phyloP scores from a whole-genome alignment of 1,284 basidiomycete species.

The Trichosporon sp. region DNA sequence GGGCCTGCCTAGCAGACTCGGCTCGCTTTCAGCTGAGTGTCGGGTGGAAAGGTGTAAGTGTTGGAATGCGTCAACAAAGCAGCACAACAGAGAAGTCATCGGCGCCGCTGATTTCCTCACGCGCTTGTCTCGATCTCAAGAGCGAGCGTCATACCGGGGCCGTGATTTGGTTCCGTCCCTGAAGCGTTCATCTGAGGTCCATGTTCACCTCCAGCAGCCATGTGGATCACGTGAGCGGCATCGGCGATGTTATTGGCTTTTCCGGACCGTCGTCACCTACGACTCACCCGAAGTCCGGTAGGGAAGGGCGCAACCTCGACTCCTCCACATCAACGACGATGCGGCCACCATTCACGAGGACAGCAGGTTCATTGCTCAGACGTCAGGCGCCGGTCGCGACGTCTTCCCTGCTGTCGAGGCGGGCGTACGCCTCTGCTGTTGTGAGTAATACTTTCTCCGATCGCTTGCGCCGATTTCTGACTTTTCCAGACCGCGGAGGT shows the following conservation, averaged over 20 bases:
- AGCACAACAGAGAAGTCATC: neutral
- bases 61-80: neutral
- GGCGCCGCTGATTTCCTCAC: neutral
- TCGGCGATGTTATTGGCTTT: neutral
- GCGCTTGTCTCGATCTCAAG: neutral
- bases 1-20: constrained; percentile 12
- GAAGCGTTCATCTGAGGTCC: neutral
- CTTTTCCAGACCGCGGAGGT: constrained; percentile 4
- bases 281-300: neutral
- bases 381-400: neutral
- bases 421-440: neutral
- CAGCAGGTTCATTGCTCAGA: neutral
- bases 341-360: neutral
- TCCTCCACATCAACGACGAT: neutral
- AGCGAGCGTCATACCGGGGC: neutral
- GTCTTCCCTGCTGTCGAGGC: neutral
- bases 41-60: neutral
- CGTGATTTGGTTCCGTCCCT: constrained; percentile 2
- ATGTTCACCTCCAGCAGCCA: neutral
- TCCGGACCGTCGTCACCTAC: constrained; percentile 2
- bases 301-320: neutral
- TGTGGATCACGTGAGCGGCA: neutral
- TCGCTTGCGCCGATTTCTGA: neutral
- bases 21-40: constrained; percentile 2
- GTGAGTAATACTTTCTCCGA: neutral